A percentile compares a stretch with the other conserved stretches of the same genome.
These are phyloP conservation scores for Gossypium herbaceum DNA, from an alignment of 345 rosid species.

Conservation along the genomic window DNA sequence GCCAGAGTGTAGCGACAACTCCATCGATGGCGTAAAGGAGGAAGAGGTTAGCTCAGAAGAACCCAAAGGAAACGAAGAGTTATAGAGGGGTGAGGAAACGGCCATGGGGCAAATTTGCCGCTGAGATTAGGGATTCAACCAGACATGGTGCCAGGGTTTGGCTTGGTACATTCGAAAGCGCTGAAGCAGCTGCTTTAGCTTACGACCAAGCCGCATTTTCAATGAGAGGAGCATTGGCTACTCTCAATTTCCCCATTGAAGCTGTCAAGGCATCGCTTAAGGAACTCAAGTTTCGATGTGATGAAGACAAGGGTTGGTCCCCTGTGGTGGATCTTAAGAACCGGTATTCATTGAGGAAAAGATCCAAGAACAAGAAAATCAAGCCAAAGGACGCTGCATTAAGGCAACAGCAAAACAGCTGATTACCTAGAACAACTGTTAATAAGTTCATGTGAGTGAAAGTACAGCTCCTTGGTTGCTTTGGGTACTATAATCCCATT, in stretches of 20 bases:
- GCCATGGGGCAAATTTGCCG: constrained; percentile 75
- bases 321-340: constrained; percentile 59
- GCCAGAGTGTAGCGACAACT: constrained; percentile 27
- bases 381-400: constrained; percentile 16
- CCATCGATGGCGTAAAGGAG: constrained; percentile 25
- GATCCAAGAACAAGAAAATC: constrained; percentile 27
- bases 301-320: constrained; percentile 45
- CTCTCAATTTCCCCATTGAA: constrained; percentile 57
- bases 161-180: constrained; percentile 69
- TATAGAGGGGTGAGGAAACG: constrained; percentile 63
- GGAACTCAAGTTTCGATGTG: constrained; percentile 36
- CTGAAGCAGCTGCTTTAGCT: constrained; percentile 68
- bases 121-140: constrained; percentile 69
- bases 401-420: constrained; percentile 25
- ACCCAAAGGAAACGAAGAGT: constrained; percentile 23
- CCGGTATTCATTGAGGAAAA: constrained; percentile 44
- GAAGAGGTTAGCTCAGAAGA: constrained; percentile 28
- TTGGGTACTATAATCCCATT: no score
- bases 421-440: constrained; percentile 61
- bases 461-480: no score
- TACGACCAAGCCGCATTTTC: constrained; percentile 74
- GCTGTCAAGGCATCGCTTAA: constrained; percentile 45
- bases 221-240: constrained; percentile 45
- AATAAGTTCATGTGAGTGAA: neutral
- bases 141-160: constrained; percentile 62